phyloP scores from a whole-genome alignment of 2,329 filamentous ascomycete species.

The Phyllosticta capitalensis region DNA sequence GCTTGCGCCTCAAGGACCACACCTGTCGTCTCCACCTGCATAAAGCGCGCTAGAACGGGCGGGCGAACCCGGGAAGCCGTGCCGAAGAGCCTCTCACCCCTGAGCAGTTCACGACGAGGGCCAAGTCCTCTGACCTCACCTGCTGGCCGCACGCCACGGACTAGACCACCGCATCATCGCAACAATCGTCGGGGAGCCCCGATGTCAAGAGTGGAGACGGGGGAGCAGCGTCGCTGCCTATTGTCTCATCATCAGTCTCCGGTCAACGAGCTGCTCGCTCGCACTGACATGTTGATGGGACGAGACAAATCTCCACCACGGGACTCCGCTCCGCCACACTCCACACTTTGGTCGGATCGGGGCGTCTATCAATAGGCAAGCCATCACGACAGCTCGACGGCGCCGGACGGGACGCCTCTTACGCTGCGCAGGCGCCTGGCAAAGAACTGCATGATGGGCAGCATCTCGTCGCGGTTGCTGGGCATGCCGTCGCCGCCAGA shows the following conservation, averaged over 20 bases:
- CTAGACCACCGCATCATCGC: too few relatives aligned
- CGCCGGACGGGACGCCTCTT: conserved; percentile 1
- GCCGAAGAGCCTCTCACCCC: too few relatives aligned
- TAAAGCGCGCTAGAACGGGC: too few relatives aligned
- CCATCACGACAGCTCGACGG: conserved; percentile 4
- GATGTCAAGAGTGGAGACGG: too few relatives aligned
- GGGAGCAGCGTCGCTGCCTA: too few relatives aligned
- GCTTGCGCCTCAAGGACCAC: too few relatives aligned
- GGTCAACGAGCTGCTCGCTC: not conserved
- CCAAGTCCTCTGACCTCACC: too few relatives aligned
- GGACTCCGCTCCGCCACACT: not conserved
- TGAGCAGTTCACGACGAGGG: too few relatives aligned
- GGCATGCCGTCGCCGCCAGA: conserved; percentile 73
- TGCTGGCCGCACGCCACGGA: too few relatives aligned
- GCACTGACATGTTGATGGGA: not conserved
- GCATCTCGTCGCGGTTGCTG: conserved; percentile 70
- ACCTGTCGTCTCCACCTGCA: too few relatives aligned
- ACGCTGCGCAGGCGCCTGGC: conserved; percentile 48
- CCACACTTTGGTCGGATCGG: not conserved
- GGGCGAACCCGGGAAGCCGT: too few relatives aligned
- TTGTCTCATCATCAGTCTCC: not conserved
- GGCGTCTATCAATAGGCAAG: not conserved
- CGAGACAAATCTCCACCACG: not conserved
- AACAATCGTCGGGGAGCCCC: too few relatives aligned
- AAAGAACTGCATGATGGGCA: conserved; percentile 81